Evolutionary conservation across 140 eudicot genomes (phyloP).

Genomic region (Ambrosia hybrid): DNA sequence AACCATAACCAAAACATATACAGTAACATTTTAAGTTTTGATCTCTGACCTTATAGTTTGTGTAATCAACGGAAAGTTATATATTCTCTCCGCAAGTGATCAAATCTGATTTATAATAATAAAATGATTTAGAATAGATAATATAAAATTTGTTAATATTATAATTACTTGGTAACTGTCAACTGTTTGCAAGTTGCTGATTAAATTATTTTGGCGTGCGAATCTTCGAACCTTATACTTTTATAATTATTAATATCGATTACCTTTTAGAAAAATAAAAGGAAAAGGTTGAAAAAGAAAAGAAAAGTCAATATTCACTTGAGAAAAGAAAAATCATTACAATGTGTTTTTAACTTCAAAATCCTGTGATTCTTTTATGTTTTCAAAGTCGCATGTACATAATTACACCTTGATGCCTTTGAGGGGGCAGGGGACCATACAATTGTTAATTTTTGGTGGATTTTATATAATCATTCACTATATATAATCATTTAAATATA

Average conservation of each 20-base stretch:
- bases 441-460: neutral
- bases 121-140: neutral
- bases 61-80: neutral
- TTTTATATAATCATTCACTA: neutral
- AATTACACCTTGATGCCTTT: constrained; percentile 20
- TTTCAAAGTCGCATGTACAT: constrained; percentile 22
- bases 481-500: neutral
- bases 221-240: constrained; percentile 22
- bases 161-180: constrained; percentile 29
- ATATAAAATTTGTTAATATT: neutral
- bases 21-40: too few relatives aligned
- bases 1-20: too few relatives aligned
- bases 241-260: constrained; percentile 9
- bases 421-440: constrained; percentile 27
- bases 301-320: constrained; percentile 31
- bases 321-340: constrained; percentile 22
- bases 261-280: constrained; percentile 1
- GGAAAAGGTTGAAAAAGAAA: constrained; percentile 3
- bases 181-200: constrained; percentile 30
- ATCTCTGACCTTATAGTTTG: neutral
- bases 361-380: constrained; percentile 13
- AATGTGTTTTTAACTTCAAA: constrained; percentile 16
- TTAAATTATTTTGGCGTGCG: constrained; percentile 33
- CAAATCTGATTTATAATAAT: neutral
- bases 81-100: neutral